Conservation (phyloP, 768 basidiomycete species). For the Suillus subluteus region DNA sequence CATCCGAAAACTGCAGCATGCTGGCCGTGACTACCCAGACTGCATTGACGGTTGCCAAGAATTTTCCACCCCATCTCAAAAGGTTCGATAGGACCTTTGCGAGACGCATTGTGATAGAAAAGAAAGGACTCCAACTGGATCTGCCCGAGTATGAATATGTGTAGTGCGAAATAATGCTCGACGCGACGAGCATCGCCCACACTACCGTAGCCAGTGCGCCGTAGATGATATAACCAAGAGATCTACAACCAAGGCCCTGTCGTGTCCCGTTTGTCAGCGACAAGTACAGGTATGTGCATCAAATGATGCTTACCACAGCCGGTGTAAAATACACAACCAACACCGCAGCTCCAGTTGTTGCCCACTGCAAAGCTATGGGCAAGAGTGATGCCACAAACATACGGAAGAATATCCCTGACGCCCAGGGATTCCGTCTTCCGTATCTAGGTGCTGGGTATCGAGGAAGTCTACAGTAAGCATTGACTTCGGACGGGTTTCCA, state of each 20-base stretch:
- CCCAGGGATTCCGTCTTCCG: conserved; percentile 19
- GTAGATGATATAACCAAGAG: conserved; percentile 33
- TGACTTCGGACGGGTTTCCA: conserved; percentile 17
- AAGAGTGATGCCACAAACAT: conserved; percentile 25
- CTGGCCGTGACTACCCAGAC: conserved; percentile 23
- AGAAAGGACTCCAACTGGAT: neutral
- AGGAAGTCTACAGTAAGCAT: conserved; percentile 19
- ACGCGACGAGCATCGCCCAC: conserved; percentile 34
- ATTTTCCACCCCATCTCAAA: conserved; percentile 23
- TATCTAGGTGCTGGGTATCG: neutral
- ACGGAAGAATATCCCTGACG: conserved; percentile 19
- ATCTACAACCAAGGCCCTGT: conserved; percentile 39
- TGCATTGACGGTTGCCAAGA: conserved; percentile 25
- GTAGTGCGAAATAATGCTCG: conserved; percentile 31
- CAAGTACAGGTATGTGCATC: neutral
- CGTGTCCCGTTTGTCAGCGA: neutral
- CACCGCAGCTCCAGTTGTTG: conserved; percentile 27
- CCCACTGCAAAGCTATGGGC: conserved; percentile 31
- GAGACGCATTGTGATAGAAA: neutral
- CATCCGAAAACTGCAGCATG: conserved; percentile 27
- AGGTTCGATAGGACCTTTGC: conserved; percentile 13
- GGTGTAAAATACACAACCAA: conserved; percentile 29
- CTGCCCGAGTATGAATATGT: conserved; percentile 1
- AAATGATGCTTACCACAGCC: conserved; percentile 19
- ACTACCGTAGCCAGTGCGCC: conserved; percentile 30